Evolutionary conservation across 768 basidiomycete species (phyloP).

Genomic region (Fomitopsis serialis): DNA sequence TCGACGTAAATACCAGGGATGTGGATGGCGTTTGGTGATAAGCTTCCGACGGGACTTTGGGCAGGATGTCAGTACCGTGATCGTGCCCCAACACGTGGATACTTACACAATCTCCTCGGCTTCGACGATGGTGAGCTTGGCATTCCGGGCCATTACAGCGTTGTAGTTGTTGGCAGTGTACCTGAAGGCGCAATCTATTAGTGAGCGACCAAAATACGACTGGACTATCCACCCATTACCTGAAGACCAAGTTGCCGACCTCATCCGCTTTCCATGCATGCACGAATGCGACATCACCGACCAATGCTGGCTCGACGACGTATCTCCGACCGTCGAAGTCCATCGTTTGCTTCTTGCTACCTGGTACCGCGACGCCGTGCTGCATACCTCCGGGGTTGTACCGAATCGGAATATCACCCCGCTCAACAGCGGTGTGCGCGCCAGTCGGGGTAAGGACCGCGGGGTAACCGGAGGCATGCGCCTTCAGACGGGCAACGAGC

Average conservation of each 20-base stretch:
- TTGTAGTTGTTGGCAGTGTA: constrained; percentile 85
- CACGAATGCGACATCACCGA: constrained; percentile 81
- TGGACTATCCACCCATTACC: constrained; percentile 44
- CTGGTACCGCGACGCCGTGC: constrained; percentile 62
- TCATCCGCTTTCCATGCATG: constrained; percentile 90
- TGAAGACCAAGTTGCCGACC: constrained; percentile 83
- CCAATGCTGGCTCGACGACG: constrained; percentile 73
- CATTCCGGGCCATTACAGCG: constrained; percentile 82
- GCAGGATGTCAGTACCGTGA: background rate
- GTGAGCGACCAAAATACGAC: background rate
- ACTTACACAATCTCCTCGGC: constrained; percentile 24
- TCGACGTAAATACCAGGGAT: constrained; percentile 83
- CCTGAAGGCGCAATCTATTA: constrained; percentile 29
- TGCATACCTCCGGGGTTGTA: constrained; percentile 69
- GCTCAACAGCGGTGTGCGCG: constrained; percentile 79
- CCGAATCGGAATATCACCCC: constrained; percentile 69
- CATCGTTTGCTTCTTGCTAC: constrained; percentile 67
- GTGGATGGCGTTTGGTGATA: constrained; percentile 78
- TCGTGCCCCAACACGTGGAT: background rate
- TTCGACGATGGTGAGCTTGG: constrained; percentile 86
- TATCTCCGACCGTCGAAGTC: constrained; percentile 72
- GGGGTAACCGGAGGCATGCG: constrained; percentile 87
- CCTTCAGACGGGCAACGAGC: constrained; percentile 78
- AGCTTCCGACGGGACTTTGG: constrained; percentile 22
- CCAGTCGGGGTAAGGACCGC: constrained; percentile 89